Evolutionary conservation across 2,329 filamentous ascomycete genomes (phyloP), one percentile per base, ranked within the genome.

Genomic region (Scorias spongiosa): DNA sequence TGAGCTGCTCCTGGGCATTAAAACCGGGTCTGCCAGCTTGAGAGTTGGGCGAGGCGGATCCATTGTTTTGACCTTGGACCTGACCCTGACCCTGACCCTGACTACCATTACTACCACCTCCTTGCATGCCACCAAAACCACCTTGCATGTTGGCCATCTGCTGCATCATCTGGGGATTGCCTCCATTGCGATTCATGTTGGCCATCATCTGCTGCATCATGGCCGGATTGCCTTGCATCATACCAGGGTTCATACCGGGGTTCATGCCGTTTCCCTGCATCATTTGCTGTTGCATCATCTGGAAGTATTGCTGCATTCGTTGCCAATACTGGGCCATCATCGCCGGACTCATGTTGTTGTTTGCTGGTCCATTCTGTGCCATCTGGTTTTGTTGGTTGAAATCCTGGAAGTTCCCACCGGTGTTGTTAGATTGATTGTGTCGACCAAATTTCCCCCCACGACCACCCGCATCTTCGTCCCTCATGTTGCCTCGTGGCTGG

Each of bases 281-380:
- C 75, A 93, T 85, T 60, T 91, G 82, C 57, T 89, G 84, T 64
- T 93, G 87, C 85, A 94, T 91, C 75, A 94, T 80, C 45, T 81
- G 73, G 63, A 95, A 93, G 65, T 93, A 94, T 61, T 94, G 85
- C 64, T 98, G 91, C 89, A 98, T 96, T 40, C 88, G 79, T 63
- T 94, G 86, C 78, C 91, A 93, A 66, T 96, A 95, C 62, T 95
- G 88, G 2, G 91, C 91, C 87, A 96, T 95, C 70, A 93, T 81
- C 57, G 94, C 87, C 1, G 89, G 89, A 15, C 84, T 93, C 84
- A 96, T 93, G 49, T 82, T 81, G 48, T 75, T 70, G 43, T 64
- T 62, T 36, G 65, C 60, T 20, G 58, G 55, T 17, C 54, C 53
- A 39, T 50, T 44, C 45, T 41, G 43, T 48, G 39, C 47, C 42